Evolutionary conservation across 164 flowering plant genomes (phyloP).

Genomic region (Nymphaea thermarum): DNA sequence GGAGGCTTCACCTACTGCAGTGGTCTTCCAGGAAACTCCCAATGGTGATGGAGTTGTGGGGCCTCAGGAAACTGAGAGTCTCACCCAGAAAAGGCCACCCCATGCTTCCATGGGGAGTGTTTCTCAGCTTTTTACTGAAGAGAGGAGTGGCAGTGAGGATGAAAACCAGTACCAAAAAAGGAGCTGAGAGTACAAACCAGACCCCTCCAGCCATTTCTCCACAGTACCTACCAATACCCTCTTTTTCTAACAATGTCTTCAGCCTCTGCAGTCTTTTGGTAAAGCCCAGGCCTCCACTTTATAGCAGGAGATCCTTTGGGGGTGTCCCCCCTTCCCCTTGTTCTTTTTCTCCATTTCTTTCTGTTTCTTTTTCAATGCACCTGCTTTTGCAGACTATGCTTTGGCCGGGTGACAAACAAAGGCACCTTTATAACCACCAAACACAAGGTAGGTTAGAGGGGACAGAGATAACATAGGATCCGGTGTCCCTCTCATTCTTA

Average conservation of each 20-base stretch:
- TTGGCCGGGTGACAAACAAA: neutral
- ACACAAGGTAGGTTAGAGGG: neutral
- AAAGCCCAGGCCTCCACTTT: neutral
- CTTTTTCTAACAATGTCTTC: neutral
- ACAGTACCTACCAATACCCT: neutral
- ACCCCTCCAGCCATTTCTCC: neutral
- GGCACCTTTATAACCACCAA: neutral
- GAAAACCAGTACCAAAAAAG: neutral
- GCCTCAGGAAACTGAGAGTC: slow-evolving; percentile 49
- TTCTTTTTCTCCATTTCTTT: too few relatives aligned
- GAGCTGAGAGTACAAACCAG: neutral
- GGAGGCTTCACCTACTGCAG: slow-evolving; percentile 36
- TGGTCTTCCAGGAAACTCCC: slow-evolving; percentile 52
- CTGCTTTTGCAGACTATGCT: neutral
- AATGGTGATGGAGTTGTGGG: slow-evolving; percentile 49
- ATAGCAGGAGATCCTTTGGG: neutral
- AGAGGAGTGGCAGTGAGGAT: neutral
- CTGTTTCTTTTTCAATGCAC: neutral
- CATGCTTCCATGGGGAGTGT: slow-evolving; percentile 51
- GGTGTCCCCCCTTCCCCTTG: neutral
- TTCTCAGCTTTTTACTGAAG: slow-evolving; percentile 8
- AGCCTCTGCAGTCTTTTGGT: neutral
- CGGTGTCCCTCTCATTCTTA: neutral
- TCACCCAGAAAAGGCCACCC: slow-evolving; percentile 75
- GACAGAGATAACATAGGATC: neutral